Percentiles rank a stretch among this genome's conserved stretches.
Conservation (phyloP, 2,329 filamentous ascomycete genomes). For the Hypoxylon sp. region DNA sequence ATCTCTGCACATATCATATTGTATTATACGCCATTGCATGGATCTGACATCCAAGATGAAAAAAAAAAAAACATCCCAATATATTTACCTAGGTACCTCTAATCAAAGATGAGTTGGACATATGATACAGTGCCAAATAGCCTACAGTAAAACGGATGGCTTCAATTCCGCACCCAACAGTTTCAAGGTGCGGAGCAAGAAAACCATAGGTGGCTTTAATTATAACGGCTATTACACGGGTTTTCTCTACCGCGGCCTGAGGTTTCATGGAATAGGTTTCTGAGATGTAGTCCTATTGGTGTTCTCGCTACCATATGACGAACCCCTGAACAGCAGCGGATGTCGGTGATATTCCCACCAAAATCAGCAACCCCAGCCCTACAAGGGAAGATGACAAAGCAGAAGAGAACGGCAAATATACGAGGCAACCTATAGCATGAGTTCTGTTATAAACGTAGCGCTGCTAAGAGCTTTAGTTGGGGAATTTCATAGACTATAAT, state of each 20-base stretch:
- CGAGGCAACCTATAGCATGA: background rate
- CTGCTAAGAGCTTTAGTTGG: background rate
- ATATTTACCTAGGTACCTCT: background rate
- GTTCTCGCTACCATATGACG: background rate
- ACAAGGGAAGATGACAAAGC: conserved; percentile 16
- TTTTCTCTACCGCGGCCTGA: background rate
- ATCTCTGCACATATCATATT: conserved; percentile 25
- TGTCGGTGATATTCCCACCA: background rate
- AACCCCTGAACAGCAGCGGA: too few relatives aligned
- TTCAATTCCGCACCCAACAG: background rate
- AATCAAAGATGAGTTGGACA: background rate
- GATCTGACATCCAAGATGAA: conserved; percentile 16
- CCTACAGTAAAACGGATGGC: background rate
- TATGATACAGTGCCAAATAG: background rate
- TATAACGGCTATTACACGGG: background rate
- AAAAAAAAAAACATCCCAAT: conserved; percentile 3
- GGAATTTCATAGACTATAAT: background rate
- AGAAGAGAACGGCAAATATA: background rate
- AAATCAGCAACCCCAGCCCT: background rate
- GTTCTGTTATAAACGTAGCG: background rate
- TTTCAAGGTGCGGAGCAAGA: background rate
- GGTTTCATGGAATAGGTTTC: background rate
- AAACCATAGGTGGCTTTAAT: background rate
- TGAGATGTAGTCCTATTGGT: background rate
- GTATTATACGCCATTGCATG: conserved; percentile 18